Conservation (phyloP, 2,329 filamentous ascomycete species). For the Aplosporella prunicola region DNA sequence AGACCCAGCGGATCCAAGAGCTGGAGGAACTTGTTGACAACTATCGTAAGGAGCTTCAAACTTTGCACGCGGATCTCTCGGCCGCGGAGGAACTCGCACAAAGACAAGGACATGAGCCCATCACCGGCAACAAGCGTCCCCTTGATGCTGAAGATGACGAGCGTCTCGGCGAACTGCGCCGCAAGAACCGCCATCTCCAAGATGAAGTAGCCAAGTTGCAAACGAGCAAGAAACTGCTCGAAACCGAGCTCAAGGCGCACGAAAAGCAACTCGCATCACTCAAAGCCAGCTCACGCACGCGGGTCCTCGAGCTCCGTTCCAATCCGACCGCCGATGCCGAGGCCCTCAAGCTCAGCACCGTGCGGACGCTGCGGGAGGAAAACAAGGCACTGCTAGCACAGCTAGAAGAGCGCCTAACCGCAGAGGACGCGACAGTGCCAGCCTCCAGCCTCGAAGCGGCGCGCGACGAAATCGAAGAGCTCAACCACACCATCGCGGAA, state of each 20-base stretch:
- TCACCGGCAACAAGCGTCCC: conserved; percentile 52
- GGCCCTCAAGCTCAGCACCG: conserved; percentile 71
- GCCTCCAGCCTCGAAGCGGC: conserved; percentile 65
- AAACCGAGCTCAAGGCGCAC: conserved; percentile 64
- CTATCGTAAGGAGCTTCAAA: conserved; percentile 73
- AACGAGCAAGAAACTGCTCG: conserved; percentile 59
- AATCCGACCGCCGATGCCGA: conserved; percentile 86
- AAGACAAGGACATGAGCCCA: conserved; percentile 30
- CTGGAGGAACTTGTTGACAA: conserved; percentile 80
- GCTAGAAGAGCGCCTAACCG: conserved; percentile 41
- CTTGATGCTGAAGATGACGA: conserved; percentile 51
- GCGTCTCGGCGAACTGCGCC: conserved; percentile 70
- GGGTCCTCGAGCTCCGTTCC: conserved; percentile 76
- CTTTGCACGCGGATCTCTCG: conserved; percentile 63
- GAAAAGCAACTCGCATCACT: conserved; percentile 62
- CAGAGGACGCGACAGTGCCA: conserved; percentile 53
- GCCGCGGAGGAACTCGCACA: conserved; percentile 44
- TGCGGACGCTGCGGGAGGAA: conserved; percentile 68
- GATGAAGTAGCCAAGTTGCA: conserved; percentile 63
- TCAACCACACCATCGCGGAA: conserved; percentile 42
- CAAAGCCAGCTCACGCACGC: conserved; percentile 61
- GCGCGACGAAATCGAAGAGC: conserved; percentile 62
- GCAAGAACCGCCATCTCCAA: conserved; percentile 80
- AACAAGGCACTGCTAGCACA: conserved; percentile 75
- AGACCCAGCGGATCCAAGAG: conserved; percentile 63